Evolutionary conservation across 2,329 filamentous ascomycete species (phyloP).

Genomic region (Biscogniauxia marginata): DNA sequence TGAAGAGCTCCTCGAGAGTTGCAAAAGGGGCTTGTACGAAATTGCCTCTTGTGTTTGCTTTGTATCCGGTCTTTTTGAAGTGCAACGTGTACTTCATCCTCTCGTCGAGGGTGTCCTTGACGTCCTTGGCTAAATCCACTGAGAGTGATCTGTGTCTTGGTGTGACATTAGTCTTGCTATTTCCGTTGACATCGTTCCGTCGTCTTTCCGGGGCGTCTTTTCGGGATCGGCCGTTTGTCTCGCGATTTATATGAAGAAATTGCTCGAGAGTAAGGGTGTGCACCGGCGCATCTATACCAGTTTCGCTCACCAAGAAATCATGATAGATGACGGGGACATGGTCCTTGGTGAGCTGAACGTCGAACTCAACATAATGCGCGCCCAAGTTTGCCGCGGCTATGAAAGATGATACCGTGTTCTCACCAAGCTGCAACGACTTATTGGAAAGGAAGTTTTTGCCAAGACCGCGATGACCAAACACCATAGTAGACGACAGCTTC

Average conservation of each 20-base stretch:
- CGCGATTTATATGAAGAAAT: conserved; percentile 81
- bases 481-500: conserved; percentile 84
- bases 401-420: conserved; percentile 95
- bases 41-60: conserved; percentile 88
- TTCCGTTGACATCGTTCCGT: conserved; percentile 26
- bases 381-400: conserved; percentile 94
- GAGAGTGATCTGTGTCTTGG: conserved; percentile 52
- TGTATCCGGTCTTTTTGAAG: conserved; percentile 93
- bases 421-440: conserved; percentile 87
- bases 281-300: conserved; percentile 93
- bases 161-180: conserved; percentile 31
- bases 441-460: conserved; percentile 87
- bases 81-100: conserved; percentile 97
- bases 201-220: conserved; percentile 25
- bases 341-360: conserved; percentile 98
- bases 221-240: conserved; percentile 44
- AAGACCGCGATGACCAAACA: conserved; percentile 69
- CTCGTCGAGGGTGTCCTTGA: conserved; percentile 56
- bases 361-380: conserved; percentile 72
- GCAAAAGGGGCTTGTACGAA: conserved; percentile 97
- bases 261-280: conserved; percentile 94
- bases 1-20: conserved; percentile 90
- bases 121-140: conserved; percentile 49
- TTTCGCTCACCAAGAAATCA: conserved; percentile 96
- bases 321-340: conserved; percentile 98